A percentile compares a stretch with the other conserved stretches of the same genome.
phyloP scores from a whole-genome alignment of 176 grass and related monocot genomes.

The Eremochloa ophiuroides region DNA sequence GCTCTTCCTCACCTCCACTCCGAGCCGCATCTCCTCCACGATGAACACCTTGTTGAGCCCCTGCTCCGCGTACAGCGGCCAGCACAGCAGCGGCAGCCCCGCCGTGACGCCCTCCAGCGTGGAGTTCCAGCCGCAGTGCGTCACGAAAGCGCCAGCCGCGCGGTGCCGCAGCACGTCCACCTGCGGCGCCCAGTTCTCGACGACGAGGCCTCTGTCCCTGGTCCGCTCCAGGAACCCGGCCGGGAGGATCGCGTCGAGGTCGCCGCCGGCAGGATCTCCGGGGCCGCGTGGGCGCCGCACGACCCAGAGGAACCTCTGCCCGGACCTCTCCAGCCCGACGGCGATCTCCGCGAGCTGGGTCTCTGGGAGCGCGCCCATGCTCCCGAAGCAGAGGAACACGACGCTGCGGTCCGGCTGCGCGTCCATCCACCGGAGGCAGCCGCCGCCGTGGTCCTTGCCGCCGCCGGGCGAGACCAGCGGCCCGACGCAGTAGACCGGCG shows the following conservation, averaged over 20 bases:
- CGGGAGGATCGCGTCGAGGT: not conserved
- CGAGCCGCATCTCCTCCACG: slow-evolving; percentile 21
- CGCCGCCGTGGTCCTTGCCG: no score
- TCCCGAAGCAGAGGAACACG: slow-evolving; percentile 51
- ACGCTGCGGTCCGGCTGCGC: slow-evolving; percentile 25
- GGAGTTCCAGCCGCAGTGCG: no score
- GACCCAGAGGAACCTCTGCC: slow-evolving; percentile 4
- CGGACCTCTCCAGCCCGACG: not conserved
- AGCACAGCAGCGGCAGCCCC: slow-evolving; percentile 22
- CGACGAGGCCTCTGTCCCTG: not conserved
- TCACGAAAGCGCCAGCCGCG: slow-evolving; percentile 25
- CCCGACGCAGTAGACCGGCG: not conserved
- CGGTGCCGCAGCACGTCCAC: slow-evolving; percentile 7
- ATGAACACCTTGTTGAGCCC: slow-evolving; percentile 20
- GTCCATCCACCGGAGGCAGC: slow-evolving; percentile 31
- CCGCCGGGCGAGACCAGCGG: no score
- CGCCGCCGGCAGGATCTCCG: not conserved
- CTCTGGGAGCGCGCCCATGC: not conserved
- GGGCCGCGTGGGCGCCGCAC: not conserved
- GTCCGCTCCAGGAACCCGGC: not conserved
- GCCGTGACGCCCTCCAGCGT: no score
- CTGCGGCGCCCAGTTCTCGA: slow-evolving; percentile 20
- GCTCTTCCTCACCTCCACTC: not conserved
- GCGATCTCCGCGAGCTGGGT: not conserved
- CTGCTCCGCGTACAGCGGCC: slow-evolving; percentile 32